Conservation (phyloP, 2,329 filamentous ascomycete genomes). For the Aspergillus awamori region DNA sequence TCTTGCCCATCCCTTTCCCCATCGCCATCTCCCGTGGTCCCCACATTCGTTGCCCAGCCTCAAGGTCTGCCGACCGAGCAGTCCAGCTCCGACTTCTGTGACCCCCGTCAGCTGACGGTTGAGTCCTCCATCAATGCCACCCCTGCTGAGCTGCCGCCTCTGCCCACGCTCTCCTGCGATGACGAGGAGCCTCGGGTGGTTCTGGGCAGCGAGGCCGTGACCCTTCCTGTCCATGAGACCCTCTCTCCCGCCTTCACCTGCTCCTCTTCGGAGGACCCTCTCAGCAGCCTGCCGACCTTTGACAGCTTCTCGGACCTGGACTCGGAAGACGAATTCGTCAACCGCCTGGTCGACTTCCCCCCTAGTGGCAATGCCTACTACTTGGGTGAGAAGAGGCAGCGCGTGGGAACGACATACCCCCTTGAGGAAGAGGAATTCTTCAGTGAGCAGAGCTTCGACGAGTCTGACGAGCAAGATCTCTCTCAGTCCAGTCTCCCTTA, state of each 20-base stretch:
- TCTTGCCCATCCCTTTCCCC: slow-evolving; percentile 83
- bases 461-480: slow-evolving; percentile 70
- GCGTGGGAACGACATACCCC: slow-evolving; percentile 67
- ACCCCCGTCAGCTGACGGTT: slow-evolving; percentile 86
- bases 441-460: slow-evolving; percentile 74
- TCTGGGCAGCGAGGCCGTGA: slow-evolving; percentile 40
- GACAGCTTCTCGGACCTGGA: slow-evolving; percentile 89
- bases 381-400: slow-evolving; percentile 69
- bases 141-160: slow-evolving; percentile 65
- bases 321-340: slow-evolving; percentile 84
- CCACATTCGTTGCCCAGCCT: slow-evolving; percentile 74
- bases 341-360: slow-evolving; percentile 71
- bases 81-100: slow-evolving; percentile 81
- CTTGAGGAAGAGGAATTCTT: slow-evolving; percentile 78
- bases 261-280: slow-evolving; percentile 50
- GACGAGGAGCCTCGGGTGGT: slow-evolving; percentile 44
- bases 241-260: slow-evolving; percentile 44
- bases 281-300: slow-evolving; percentile 70
- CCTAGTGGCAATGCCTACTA: slow-evolving; percentile 61
- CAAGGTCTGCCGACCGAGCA: slow-evolving; percentile 65
- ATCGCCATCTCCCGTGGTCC: slow-evolving; percentile 77
- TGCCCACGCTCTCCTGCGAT: slow-evolving; percentile 54
- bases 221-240: slow-evolving; percentile 42
- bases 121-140: slow-evolving; percentile 51
- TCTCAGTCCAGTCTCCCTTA: slow-evolving; percentile 65